Base-by-base conservation (phyloP, 495 filamentous ascomycete species). In the Lophiostoma macrostomum region DNA sequence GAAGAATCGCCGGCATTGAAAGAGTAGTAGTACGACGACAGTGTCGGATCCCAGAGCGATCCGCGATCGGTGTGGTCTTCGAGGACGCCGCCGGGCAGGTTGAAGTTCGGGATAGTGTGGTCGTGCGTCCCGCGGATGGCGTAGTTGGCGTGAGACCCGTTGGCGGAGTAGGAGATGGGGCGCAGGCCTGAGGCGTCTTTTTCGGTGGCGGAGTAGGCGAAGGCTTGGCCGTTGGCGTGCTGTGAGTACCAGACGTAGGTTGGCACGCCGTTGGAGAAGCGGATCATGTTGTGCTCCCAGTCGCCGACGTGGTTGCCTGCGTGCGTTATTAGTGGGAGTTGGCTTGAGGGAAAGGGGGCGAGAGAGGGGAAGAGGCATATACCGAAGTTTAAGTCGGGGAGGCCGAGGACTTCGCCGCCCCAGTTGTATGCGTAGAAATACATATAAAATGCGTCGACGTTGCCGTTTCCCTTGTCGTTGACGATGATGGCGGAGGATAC, bases 241-340 rank as follows among this genome's bases (percentile, higher is more conserved):
- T 85, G 81, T 58, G 75, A 79, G 53, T 74, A 84, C 81, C 81
- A 87, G 24, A 87, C 66, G 12, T 75, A 70, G 50, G 76, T 63
- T 1, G 83, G 83, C 6, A 58, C 53, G 22, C 80, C 81, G 41
- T 84, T 73, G 12, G 70, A 35, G 64, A 87, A 87, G 11, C 83
- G 80, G 45, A 87, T 73, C 82, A 84, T 83, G 53, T 77, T 83
- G 62, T 85, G 82, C 60, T 84, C 82, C 77, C 80, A 83, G 56
- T 84, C 81, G 19, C 82, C 82, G 34, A 86, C 74, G 57, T 87
- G 82, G 61, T 83, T 67, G 2, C 80, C 83, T 41, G 82, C 18
- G 35, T 37, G 12, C n/a, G n/a, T 7, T 20, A 12, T 40, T 18
- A 25, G 28, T 43, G 10, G 38, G 37, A 11, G 71, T 32, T 8